Evolutionary conservation across 768 basidiomycete species (phyloP).

Genomic region (Lactarius vividus): DNA sequence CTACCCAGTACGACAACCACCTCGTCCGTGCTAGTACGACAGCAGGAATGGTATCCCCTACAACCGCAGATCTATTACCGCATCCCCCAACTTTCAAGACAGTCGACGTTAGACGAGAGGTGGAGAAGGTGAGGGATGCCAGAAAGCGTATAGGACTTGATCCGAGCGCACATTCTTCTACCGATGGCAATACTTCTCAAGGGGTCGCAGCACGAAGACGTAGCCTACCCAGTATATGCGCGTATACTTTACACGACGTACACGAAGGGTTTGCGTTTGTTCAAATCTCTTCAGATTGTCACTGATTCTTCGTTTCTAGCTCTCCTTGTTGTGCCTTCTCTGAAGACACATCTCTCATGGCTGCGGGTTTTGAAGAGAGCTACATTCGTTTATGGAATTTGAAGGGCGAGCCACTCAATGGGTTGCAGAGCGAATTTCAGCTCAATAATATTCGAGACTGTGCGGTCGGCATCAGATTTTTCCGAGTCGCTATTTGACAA

Average conservation of each 20-base stretch:
- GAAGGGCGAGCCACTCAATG: constrained; percentile 85
- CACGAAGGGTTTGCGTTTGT: constrained; percentile 76
- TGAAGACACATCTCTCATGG: constrained; percentile 86
- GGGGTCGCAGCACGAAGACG: constrained; percentile 54
- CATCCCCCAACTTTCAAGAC: constrained; percentile 81
- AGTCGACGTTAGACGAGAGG: constrained; percentile 87
- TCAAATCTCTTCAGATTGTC: constrained; percentile 1
- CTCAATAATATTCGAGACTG: constrained; percentile 65
- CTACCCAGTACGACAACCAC: constrained; percentile 62
- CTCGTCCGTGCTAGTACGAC: constrained; percentile 47
- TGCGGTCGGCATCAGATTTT: constrained; percentile 37
- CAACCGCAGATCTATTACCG: constrained; percentile 72
- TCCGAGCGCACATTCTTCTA: constrained; percentile 56
- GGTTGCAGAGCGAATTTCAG: constrained; percentile 73
- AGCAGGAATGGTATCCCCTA: constrained; percentile 60
- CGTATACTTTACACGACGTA: constrained; percentile 92
- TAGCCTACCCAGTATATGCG: constrained; percentile 88
- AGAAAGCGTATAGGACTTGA: constrained; percentile 91
- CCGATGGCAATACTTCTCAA: constrained; percentile 60
- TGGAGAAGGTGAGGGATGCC: constrained; percentile 83
- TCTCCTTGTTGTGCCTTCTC: constrained; percentile 88
- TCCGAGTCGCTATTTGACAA: constrained; percentile 1
- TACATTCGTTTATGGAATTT: constrained; percentile 93
- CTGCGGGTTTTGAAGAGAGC: constrained; percentile 93
- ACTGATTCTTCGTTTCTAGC: constrained; percentile 40